phyloP scores from a whole-genome alignment of 257 asterid genomes.

The Plectranthus barbatus region DNA sequence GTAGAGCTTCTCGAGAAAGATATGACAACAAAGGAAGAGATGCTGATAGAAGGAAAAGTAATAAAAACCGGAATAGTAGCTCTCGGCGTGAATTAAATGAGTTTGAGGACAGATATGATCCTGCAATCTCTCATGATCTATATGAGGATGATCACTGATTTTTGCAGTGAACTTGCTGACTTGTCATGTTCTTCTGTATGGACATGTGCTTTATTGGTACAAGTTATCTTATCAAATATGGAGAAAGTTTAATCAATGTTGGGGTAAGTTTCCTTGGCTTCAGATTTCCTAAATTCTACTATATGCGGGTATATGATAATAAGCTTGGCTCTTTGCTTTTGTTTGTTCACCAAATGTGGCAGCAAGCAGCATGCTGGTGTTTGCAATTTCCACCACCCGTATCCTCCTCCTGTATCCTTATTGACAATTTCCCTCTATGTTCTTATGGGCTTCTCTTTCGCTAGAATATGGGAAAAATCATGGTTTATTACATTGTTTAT shows the following conservation, averaged over 20 bases:
- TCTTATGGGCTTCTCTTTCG: background rate
- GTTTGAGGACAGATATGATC: constrained; percentile 73
- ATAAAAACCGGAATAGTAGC: constrained; percentile 13
- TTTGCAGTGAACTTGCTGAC: constrained; percentile 7
- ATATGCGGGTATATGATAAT: constrained; percentile 15
- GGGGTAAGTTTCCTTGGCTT: constrained; percentile 35
- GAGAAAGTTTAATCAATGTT: constrained; percentile 7
- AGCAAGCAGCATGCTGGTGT: constrained; percentile 48
- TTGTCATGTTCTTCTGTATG: constrained; percentile 4
- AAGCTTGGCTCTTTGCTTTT: constrained; percentile 17
- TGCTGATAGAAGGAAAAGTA: constrained; percentile 17
- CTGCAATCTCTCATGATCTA: constrained; percentile 34
- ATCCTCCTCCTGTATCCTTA: constrained; percentile 92
- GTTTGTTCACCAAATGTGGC: constrained; percentile 32
- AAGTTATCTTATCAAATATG: background rate
- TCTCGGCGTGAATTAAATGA: constrained; percentile 26
- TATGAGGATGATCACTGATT: constrained; percentile 18
- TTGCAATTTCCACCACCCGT: constrained; percentile 48
- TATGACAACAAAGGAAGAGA: constrained; percentile 16
- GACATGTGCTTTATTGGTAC: background rate
- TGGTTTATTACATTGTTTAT: background rate
- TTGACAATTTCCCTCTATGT: background rate
- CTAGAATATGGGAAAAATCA: background rate
- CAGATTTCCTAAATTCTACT: constrained; percentile 7
- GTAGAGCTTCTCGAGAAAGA: constrained; percentile 16